Evolutionary conservation across 2,329 filamentous ascomycete genomes (phyloP).

Genomic region (Sordariomycetes sp.): DNA sequence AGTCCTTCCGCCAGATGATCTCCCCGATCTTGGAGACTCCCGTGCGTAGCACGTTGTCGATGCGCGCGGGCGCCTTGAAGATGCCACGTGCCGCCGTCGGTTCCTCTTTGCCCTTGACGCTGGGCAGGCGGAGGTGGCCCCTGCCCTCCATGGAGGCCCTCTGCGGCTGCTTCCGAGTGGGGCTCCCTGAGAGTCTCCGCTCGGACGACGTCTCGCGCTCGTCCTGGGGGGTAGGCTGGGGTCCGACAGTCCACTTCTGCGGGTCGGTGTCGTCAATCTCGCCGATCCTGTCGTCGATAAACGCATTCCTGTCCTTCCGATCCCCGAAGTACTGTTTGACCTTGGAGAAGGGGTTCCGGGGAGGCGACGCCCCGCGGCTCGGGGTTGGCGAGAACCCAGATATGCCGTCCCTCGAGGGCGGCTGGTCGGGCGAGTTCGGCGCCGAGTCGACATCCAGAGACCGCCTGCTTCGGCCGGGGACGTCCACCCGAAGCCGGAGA

Average conservation of each 20-base stretch:
- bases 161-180: conserved; percentile 25
- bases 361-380: conserved; percentile 54
- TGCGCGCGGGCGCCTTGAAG: conserved; percentile 55
- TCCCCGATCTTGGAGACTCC: conserved; percentile 47
- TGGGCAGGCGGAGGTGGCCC: conserved; percentile 35
- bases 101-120: conserved; percentile 25
- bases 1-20: conserved; percentile 44
- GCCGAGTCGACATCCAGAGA: background rate
- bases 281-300: conserved; percentile 3
- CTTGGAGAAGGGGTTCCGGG: conserved; percentile 45
- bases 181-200: conserved; percentile 23
- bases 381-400: conserved; percentile 51
- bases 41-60: conserved; percentile 59
- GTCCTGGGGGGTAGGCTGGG: background rate
- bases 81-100: conserved; percentile 53
- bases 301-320: conserved; percentile 2
- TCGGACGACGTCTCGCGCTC: conserved; percentile 13
- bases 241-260: background rate
- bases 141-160: conserved; percentile 28
- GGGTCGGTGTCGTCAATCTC: conserved; percentile 1
- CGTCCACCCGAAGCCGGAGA: conserved; percentile 36
- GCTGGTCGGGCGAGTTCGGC: conserved; percentile 42
- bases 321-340: conserved; percentile 47
- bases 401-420: conserved; percentile 21
- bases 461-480: conserved; percentile 19